Evolutionary conservation across 345 rosid genomes (phyloP), one percentile per base, ranked within the genome.

Genomic region (Clausena lansium): DNA sequence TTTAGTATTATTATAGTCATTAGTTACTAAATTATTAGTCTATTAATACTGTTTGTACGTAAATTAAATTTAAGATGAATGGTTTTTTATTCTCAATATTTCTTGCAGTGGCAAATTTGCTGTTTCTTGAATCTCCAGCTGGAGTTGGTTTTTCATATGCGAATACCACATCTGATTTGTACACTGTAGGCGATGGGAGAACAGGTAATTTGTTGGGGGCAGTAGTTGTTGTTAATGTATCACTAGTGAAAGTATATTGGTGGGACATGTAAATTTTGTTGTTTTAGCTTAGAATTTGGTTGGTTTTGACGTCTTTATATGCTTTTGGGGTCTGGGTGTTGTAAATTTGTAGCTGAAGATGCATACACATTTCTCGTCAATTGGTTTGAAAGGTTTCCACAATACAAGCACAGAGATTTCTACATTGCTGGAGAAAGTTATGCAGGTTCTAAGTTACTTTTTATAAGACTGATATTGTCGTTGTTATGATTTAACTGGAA

Each of bases 371-470:
- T 96, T 86, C 88, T 94, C 50, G 83, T 91, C 80, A 89, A 87
- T 63, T 96, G 99, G 99, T 87, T 94, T 3, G 94, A 96, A 83
- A 91, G 97, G 88, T 94, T 96, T 85, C 98, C 98, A 0, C 97
- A 92, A 64, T 96, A 96, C 89, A 92, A 96, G 84, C 93, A 88
- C 71, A 90, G 94, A 88, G 94, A 94, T 20, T 92, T 96, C 89
- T 96, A 94, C 88, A 89, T 96, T 80, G 90, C 91, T 24, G 99
- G 98, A 81, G 97, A 96, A 85, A 94, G 99, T 86, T 96, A 96
- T 81, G 97, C 93, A 86, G 99, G 98, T 93, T 58, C 8, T 63
- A 11, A 2, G 67, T 58, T 60, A 17, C 66, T 71, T 72, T 57
- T 13, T 30, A 68, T 62, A 8, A 9, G 54, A 22, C 7, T 36